These are phyloP conservation scores for Epichloe aotearoae DNA, from an alignment of 2,329 filamentous ascomycete genomes.

Conservation along the genomic window DNA sequence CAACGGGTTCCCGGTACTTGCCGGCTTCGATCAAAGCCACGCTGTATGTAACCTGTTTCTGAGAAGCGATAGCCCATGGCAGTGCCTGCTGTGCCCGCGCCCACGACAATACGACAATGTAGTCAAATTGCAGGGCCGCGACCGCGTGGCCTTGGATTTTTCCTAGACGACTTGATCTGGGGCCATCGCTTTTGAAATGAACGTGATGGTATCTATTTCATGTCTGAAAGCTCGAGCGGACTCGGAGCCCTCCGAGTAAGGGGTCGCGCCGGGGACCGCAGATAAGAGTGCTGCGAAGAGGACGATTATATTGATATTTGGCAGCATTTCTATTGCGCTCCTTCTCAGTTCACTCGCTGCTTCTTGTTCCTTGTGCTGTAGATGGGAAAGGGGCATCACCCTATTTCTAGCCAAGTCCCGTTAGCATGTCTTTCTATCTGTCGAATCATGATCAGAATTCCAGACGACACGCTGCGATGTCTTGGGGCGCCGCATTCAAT, in stretches of 20 bases:
- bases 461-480: background rate
- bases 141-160: background rate
- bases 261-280: background rate
- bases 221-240: background rate
- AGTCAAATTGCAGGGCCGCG: constrained; percentile 27
- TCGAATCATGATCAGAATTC: background rate
- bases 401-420: background rate
- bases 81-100: constrained; percentile 48
- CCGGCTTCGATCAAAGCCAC: background rate
- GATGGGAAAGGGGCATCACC: background rate
- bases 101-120: constrained; percentile 53
- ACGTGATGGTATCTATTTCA: background rate
- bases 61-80: background rate
- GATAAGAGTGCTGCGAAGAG: background rate
- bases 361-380: background rate
- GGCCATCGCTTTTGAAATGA: background rate
- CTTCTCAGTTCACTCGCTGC: background rate
- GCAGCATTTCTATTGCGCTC: background rate
- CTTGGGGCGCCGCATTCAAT: background rate
- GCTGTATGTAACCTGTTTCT: background rate
- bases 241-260: background rate
- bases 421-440: background rate
- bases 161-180: background rate
- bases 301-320: background rate
- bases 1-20: background rate